Evolutionary conservation across 306 rosid genomes (phyloP).

Genomic region (Delonix regia): DNA sequence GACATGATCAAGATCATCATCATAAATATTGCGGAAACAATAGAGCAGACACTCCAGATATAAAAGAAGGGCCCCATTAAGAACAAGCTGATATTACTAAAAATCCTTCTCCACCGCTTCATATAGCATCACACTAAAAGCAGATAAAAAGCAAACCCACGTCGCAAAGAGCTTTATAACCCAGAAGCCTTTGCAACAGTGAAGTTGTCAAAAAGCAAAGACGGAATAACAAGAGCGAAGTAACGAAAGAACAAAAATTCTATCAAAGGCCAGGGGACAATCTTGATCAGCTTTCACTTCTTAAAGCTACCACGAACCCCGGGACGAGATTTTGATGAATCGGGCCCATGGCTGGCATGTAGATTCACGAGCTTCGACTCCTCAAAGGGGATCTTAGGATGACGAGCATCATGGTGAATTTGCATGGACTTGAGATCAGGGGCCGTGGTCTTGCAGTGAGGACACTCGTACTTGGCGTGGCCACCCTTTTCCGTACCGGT

Average conservation of each 20-base stretch:
- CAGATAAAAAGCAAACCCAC: constrained; percentile 27
- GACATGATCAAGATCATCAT: constrained; percentile 10
- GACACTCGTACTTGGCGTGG: constrained; percentile 96
- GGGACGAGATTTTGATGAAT: constrained; percentile 62
- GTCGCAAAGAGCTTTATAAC: constrained; percentile 15
- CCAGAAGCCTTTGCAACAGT: neutral
- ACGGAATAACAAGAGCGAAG: neutral
- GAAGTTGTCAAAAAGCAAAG: neutral
- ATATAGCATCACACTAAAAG: constrained; percentile 12
- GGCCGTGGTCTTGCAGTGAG: constrained; percentile 84
- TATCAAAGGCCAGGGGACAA: constrained; percentile 17
- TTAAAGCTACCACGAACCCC: constrained; percentile 91
- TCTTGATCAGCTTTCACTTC: constrained; percentile 47
- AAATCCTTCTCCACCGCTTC: constrained; percentile 35
- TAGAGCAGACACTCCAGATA: constrained; percentile 24
- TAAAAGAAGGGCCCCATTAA: constrained; percentile 35
- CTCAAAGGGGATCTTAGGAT: constrained; percentile 82
- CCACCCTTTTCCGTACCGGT: constrained; percentile 79
- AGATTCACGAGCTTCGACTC: constrained; percentile 65
- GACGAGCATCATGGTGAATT: constrained; percentile 94
- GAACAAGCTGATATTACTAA: constrained; percentile 24
- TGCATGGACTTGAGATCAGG: constrained; percentile 93
- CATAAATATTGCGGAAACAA: constrained; percentile 33
- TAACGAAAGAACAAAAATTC: neutral
- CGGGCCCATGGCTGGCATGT: constrained; percentile 36